Percentiles rank a stretch among this genome's conserved stretches.
These are phyloP conservation scores for Leccinum griseonigrum DNA, from an alignment of 1,284 basidiomycete species.

Conservation along the genomic window DNA sequence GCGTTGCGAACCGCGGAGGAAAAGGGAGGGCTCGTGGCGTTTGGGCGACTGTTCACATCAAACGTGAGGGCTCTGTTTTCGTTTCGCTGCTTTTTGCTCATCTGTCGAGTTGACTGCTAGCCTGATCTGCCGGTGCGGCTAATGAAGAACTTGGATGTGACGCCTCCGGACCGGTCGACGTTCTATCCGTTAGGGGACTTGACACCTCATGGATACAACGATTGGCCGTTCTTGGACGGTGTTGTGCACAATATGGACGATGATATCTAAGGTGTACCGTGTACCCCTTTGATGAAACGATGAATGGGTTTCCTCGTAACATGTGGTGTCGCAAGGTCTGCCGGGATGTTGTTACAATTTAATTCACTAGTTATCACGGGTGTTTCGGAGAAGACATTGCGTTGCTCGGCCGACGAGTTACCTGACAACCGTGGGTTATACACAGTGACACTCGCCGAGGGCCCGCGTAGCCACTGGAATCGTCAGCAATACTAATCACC, in stretches of 20 bases:
- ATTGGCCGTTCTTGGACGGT: conserved; percentile 21
- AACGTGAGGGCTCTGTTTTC: conserved; percentile 7
- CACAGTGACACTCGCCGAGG: neutral
- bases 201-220: conserved; percentile 24
- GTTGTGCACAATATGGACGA: neutral
- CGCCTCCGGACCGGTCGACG: conserved; percentile 14
- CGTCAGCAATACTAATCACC: neutral
- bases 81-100: neutral
- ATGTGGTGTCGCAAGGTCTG: neutral
- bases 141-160: conserved; percentile 17
- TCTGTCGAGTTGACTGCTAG: conserved; percentile 13
- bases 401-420: conserved; percentile 12
- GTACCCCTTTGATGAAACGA: neutral
- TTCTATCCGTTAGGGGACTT: conserved; percentile 17
- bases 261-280: neutral
- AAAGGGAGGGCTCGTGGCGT: conserved; percentile 38
- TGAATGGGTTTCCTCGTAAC: neutral
- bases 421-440: neutral
- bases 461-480: neutral
- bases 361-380: neutral
- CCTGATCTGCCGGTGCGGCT: conserved; percentile 43
- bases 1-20: conserved; percentile 20
- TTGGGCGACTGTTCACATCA: conserved; percentile 38
- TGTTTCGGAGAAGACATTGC: neutral
- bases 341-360: neutral